phyloP scores from a whole-genome alignment of 768 basidiomycete genomes.

The Auricularia sp. region DNA sequence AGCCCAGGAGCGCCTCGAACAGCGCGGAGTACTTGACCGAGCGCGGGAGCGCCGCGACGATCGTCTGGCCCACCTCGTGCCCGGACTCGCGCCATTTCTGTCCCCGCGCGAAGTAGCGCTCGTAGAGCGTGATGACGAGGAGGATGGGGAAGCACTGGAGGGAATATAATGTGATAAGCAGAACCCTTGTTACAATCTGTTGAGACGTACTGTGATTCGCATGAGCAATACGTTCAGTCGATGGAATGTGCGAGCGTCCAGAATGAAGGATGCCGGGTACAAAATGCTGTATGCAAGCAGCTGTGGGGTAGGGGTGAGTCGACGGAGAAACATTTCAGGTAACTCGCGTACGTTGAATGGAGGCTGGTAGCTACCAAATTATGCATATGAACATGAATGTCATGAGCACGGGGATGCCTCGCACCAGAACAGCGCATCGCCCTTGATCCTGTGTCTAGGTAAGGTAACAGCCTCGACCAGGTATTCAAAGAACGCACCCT shows the following conservation, averaged over 20 bases:
- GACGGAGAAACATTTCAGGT: too few species aligned
- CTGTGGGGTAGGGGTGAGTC: neutral
- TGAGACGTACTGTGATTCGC: conserved; percentile 66
- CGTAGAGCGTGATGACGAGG: conserved; percentile 66
- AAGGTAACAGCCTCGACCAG: too few species aligned
- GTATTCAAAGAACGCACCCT: conserved; percentile 39
- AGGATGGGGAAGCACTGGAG: conserved; percentile 65
- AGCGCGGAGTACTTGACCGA: conserved; percentile 66
- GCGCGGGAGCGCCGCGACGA: conserved; percentile 60
- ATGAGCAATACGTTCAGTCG: conserved; percentile 79
- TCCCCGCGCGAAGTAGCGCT: conserved; percentile 54
- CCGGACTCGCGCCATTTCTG: conserved; percentile 42
- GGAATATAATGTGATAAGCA: neutral
- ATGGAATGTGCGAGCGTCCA: conserved; percentile 73
- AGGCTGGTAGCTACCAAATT: conserved; percentile 54
- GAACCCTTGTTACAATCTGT: too few species aligned
- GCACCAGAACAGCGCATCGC: conserved; percentile 68
- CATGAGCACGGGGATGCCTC: neutral
- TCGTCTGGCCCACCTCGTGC: conserved; percentile 39
- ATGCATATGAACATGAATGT: neutral
- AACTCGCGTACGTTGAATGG: conserved; percentile 57
- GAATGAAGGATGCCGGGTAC: conserved; percentile 65
- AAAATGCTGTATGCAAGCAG: conserved; percentile 63
- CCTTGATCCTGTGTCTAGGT: conserved; percentile 53
- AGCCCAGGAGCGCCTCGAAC: conserved; percentile 68